Evolutionary conservation across 345 rosid genomes (phyloP).

Genomic region (Cardiospermum halicacabum): DNA sequence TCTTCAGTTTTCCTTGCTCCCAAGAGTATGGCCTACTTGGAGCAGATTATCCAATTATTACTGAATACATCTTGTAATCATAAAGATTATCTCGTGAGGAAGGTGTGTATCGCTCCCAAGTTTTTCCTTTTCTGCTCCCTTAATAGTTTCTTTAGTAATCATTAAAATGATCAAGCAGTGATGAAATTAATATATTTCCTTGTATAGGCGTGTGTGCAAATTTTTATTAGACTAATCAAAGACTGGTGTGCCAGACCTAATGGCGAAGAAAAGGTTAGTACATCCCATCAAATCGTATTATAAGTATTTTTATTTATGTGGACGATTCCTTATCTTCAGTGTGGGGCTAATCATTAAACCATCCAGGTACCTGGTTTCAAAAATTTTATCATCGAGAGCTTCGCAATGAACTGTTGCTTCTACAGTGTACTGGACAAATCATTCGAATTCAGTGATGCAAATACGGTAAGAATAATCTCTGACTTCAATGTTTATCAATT

Average conservation of each 20-base stretch:
- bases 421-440: conserved; percentile 85
- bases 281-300: neutral
- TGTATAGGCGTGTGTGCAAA: conserved; percentile 83
- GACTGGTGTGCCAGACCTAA: conserved; percentile 71
- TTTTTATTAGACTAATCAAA: conserved; percentile 76
- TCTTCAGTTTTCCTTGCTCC: conserved; percentile 77
- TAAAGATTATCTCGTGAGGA: conserved; percentile 69
- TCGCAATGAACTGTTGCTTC: conserved; percentile 79
- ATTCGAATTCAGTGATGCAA: conserved; percentile 82
- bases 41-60: conserved; percentile 63
- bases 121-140: neutral
- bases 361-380: conserved; percentile 82
- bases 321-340: neutral
- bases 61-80: conserved; percentile 66
- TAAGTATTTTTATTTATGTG: neutral
- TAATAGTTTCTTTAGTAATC: conserved; percentile 6
- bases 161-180: conserved; percentile 2
- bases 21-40: conserved; percentile 50
- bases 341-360: neutral
- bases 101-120: conserved; percentile 37
- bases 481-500: neutral
- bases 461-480: conserved; percentile 52
- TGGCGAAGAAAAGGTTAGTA: conserved; percentile 62
- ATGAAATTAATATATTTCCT: conserved; percentile 4
- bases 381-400: conserved; percentile 61